A percentile compares a stretch with the other conserved stretches of the same genome.
Conservation (phyloP, 768 basidiomycete genomes). For the Amanita exitialis region DNA sequence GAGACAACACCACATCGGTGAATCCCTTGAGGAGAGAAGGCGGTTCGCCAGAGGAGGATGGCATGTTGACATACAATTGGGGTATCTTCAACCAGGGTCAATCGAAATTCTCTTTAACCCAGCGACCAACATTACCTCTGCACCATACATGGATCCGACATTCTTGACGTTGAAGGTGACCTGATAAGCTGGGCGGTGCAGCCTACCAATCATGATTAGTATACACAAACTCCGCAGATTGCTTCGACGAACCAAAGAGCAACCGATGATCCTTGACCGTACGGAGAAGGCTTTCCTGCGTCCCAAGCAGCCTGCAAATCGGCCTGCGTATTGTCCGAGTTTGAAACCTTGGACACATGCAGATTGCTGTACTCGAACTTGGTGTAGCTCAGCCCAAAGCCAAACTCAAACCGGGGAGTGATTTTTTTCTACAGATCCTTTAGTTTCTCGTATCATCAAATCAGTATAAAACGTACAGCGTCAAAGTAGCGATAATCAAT, state of each 20-base stretch:
- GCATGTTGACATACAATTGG: slow-evolving; percentile 69
- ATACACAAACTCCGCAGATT: background rate
- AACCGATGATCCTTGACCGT: slow-evolving; percentile 45
- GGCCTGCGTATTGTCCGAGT: slow-evolving; percentile 26
- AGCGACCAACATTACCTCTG: slow-evolving; percentile 33
- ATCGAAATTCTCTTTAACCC: background rate
- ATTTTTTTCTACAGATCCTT: slow-evolving; percentile 42
- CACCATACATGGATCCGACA: slow-evolving; percentile 49
- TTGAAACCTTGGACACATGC: slow-evolving; percentile 29
- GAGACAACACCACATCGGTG: slow-evolving; percentile 39
- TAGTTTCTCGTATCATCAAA: background rate
- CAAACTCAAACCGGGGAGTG: slow-evolving; percentile 79
- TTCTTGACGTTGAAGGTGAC: slow-evolving; percentile 62
- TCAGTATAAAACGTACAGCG: slow-evolving; percentile 33
- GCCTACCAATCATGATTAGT: slow-evolving; percentile 23
- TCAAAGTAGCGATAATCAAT: slow-evolving; percentile 74
- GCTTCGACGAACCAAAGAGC: slow-evolving; percentile 40
- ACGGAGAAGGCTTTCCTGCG: slow-evolving; percentile 42
- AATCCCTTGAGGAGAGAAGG: slow-evolving; percentile 68
- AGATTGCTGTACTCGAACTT: slow-evolving; percentile 64
- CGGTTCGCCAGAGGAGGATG: slow-evolving; percentile 52
- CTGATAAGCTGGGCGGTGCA: slow-evolving; percentile 53
- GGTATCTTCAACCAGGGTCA: slow-evolving; percentile 35
- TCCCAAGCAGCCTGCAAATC: slow-evolving; percentile 43
- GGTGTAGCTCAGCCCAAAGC: slow-evolving; percentile 84